Percentiles rank a stretch among this genome's conserved stretches.
phyloP scores from a whole-genome alignment of 768 basidiomycete genomes.

The Termitomyces sp. region DNA sequence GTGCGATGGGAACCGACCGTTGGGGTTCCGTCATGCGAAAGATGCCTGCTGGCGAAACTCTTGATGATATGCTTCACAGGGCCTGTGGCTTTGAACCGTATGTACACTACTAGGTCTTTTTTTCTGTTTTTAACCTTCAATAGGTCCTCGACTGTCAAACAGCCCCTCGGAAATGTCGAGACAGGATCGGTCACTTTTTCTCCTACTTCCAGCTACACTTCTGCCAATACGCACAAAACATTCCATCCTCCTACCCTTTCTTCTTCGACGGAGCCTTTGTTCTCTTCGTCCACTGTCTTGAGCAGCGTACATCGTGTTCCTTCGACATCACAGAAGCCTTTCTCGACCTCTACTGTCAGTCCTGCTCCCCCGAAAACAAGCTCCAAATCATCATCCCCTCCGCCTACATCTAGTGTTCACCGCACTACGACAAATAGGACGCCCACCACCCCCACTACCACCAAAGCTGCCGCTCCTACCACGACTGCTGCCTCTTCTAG shows the following conservation, averaged over 20 bases:
- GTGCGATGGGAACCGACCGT: slow-evolving; percentile 47
- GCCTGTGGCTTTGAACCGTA: slow-evolving; percentile 35
- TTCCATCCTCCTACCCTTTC: slow-evolving; percentile 8
- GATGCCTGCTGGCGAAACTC: slow-evolving; percentile 24
- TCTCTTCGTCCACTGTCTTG: neutral
- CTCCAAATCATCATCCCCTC: slow-evolving; percentile 11
- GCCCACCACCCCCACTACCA: slow-evolving; percentile 8
- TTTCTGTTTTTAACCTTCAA: neutral
- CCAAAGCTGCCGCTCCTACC: slow-evolving; percentile 12
- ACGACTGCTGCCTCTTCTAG: slow-evolving; percentile 10
- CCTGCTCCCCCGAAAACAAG: slow-evolving; percentile 9
- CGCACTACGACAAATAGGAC: slow-evolving; percentile 13
- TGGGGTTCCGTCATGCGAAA: slow-evolving; percentile 53
- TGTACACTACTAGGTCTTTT: neutral
- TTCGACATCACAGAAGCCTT: slow-evolving; percentile 6
- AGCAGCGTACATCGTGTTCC: slow-evolving; percentile 5
- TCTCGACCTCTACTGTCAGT: slow-evolving; percentile 9
- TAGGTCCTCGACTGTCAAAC: slow-evolving; percentile 14
- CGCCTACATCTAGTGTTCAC: slow-evolving; percentile 13
- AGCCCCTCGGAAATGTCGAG: slow-evolving; percentile 11
- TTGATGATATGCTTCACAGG: slow-evolving; percentile 32
- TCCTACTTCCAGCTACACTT: neutral
- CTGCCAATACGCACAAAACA: neutral
- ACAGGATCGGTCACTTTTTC: slow-evolving; percentile 7
- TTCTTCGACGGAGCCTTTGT: slow-evolving; percentile 12